phyloP scores from a whole-genome alignment of 768 basidiomycete genomes.

The Lentinula edodes region DNA sequence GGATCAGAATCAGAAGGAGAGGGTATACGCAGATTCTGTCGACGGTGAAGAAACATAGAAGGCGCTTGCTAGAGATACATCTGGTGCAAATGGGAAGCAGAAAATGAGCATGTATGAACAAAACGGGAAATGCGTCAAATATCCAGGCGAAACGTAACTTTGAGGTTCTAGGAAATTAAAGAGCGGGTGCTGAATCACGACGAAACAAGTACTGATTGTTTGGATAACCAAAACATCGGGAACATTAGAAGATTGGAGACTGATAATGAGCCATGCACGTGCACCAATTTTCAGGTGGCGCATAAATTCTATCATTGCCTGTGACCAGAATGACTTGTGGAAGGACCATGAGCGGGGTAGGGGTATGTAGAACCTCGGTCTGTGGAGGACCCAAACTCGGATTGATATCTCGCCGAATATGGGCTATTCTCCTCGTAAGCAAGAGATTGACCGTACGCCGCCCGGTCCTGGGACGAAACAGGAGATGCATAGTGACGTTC shows the following conservation, averaged over 20 bases:
- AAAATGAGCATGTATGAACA: background rate
- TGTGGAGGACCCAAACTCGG: background rate
- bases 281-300: background rate
- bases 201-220: background rate
- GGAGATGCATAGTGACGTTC: slow-evolving; percentile 1
- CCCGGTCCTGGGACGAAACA: background rate
- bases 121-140: background rate
- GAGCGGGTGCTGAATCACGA: background rate
- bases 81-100: background rate
- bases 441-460: background rate
- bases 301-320: background rate
- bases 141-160: background rate
- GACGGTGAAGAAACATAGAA: background rate
- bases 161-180: background rate
- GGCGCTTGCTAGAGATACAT: background rate
- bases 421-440: background rate
- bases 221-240: background rate
- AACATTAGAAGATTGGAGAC: background rate
- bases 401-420: background rate
- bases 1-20: slow-evolving; percentile 3
- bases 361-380: background rate
- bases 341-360: background rate
- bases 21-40: slow-evolving; percentile 6
- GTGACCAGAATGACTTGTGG: background rate
- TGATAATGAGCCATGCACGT: background rate